Conservation (phyloP, 2,329 filamentous ascomycete species). For the Magnaporthales sp. region DNA sequence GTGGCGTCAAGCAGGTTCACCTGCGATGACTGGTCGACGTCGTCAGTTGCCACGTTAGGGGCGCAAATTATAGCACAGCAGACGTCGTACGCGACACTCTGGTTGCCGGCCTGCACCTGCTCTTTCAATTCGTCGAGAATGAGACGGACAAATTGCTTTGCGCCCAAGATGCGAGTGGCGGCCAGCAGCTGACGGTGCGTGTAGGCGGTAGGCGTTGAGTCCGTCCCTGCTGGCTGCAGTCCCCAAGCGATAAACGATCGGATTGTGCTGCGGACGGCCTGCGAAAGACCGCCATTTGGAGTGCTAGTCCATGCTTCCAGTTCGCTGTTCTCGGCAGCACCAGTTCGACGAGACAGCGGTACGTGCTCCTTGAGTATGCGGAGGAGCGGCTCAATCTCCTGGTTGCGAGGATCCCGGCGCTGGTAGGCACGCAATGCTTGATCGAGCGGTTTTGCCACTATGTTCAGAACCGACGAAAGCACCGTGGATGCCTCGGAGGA, state of each 20-base stretch:
- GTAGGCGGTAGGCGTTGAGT: conserved; percentile 54
- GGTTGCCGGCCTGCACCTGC: conserved; percentile 47
- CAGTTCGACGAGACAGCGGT: conserved; percentile 50
- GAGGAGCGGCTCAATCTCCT: conserved; percentile 62
- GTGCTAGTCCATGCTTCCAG: conserved; percentile 58
- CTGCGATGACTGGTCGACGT: conserved; percentile 9
- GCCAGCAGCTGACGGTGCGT: conserved; percentile 63
- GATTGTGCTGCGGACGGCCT: conserved; percentile 51
- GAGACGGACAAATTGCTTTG: conserved; percentile 47
- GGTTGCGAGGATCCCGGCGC: conserved; percentile 55
- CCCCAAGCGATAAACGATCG: conserved; percentile 60
- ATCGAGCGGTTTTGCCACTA: conserved; percentile 61
- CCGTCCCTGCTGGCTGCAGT: conserved; percentile 40
- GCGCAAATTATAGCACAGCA: conserved; percentile 62
- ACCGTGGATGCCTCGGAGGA: conserved; percentile 64
- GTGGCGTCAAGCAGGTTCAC: conserved; percentile 22
- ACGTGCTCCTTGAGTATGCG: conserved; percentile 54
- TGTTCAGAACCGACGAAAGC: conserved; percentile 62
- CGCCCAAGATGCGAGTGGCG: conserved; percentile 51
- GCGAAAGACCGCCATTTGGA: conserved; percentile 44
- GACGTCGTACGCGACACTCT: conserved; percentile 58
- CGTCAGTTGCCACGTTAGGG: conserved; percentile 39
- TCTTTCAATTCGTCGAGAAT: conserved; percentile 61
- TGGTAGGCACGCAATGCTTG: conserved; percentile 59
- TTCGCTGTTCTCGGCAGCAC: conserved; percentile 55